phyloP scores from a whole-genome alignment of 805 yeast genomes.

The Candida palmyrensis region DNA sequence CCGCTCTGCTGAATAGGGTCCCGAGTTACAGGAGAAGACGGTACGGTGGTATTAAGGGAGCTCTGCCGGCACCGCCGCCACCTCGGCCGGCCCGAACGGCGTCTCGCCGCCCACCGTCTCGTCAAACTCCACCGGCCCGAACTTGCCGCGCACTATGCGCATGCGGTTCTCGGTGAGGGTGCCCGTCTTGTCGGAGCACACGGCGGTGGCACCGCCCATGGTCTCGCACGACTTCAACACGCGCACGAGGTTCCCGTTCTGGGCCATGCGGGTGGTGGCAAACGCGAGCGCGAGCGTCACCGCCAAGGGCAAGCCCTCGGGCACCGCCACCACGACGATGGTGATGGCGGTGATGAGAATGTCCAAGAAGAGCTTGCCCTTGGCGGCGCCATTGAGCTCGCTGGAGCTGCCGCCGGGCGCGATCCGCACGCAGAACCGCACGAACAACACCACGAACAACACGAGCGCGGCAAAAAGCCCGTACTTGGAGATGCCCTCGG shows the following conservation, averaged over 20 bases:
- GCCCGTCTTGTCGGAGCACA: conserved; percentile 97
- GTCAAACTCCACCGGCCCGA: conserved; percentile 57
- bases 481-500: conserved; percentile 92
- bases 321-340: conserved; percentile 96
- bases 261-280: conserved; percentile 97
- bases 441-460: conserved; percentile 74
- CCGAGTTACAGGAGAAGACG: no score
- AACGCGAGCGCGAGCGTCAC: conserved; percentile 95
- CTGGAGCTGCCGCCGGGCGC: conserved; percentile 46
- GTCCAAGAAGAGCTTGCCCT: conserved; percentile 79
- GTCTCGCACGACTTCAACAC: conserved; percentile 93
- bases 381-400: conserved; percentile 53
- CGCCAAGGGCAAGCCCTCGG: conserved; percentile 97
- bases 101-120: conserved; percentile 29
- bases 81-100: conserved; percentile 25
- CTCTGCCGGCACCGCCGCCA: conserved; percentile 30
- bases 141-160: conserved; percentile 78
- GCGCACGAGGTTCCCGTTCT: conserved; percentile 93
- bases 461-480: conserved; percentile 82
- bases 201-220: conserved; percentile 97
- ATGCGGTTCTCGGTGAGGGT: conserved; percentile 91
- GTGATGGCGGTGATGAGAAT: conserved; percentile 90
- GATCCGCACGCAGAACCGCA: conserved; percentile 64
- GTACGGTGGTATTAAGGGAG: conserved; percentile 84
- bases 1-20: no score